Percentiles rank a stretch among this genome's conserved stretches.
These are phyloP conservation scores for Candolleomyces aberdarensis DNA, from an alignment of 768 basidiomycete genomes.

Conservation along the genomic window DNA sequence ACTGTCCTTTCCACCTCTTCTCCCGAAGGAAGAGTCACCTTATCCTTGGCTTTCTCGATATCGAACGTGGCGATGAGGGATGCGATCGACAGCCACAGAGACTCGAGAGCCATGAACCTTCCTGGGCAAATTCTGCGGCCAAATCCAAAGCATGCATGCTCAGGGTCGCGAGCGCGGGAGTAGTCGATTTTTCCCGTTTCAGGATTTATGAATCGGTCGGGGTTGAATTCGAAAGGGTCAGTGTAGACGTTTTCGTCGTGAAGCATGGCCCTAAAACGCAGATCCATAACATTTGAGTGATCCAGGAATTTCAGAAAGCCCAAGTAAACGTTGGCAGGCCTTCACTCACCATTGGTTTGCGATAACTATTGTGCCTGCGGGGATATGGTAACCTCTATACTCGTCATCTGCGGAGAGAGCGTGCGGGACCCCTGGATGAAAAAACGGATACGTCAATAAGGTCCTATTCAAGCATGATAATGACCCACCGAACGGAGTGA, in stretches of 20 bases:
- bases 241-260: constrained; percentile 36
- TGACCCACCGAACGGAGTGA: constrained; percentile 21
- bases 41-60: constrained; percentile 21
- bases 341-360: constrained; percentile 28
- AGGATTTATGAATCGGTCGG: constrained; percentile 34
- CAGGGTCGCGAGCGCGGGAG: constrained; percentile 21
- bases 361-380: constrained; percentile 30
- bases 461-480: not conserved
- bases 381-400: constrained; percentile 28
- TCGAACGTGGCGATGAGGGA: constrained; percentile 20
- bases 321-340: not conserved
- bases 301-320: not conserved
- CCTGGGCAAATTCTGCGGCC: constrained; percentile 27
- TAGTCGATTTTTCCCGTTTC: constrained; percentile 21
- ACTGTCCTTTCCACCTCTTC: constrained; percentile 9
- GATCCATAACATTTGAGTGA: not conserved
- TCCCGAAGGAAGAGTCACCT: constrained; percentile 12
- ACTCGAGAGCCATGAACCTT: constrained; percentile 20
- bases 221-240: constrained; percentile 38
- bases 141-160: constrained; percentile 28
- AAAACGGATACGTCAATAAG: not conserved
- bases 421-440: constrained; percentile 17
- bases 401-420: constrained; percentile 22
- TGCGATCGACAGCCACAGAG: constrained; percentile 23
- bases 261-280: constrained; percentile 35